Evolutionary conservation across 2,329 filamentous ascomycete species (phyloP).

Genomic region (Chrysoporthe cubensis): DNA sequence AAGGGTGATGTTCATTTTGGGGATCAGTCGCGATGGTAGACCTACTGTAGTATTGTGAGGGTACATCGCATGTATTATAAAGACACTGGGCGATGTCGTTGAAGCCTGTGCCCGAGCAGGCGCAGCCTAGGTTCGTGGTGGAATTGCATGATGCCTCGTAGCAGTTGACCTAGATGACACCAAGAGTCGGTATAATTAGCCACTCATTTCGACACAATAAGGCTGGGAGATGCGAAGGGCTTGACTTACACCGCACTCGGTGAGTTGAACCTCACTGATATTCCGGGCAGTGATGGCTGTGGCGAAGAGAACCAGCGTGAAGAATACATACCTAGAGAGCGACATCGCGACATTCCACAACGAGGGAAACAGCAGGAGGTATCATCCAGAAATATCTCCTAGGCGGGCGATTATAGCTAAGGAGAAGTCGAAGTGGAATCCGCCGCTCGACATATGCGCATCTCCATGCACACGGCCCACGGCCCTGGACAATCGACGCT

Average conservation of each 20-base stretch:
- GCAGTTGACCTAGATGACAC: constrained; percentile 2
- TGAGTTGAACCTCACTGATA: constrained; percentile 13
- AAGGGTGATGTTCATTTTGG: neutral
- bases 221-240: too few species aligned
- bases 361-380: neutral
- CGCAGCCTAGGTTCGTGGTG: constrained; percentile 14
- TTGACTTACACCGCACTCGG: constrained; percentile 12
- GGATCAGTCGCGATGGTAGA: neutral
- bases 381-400: neutral
- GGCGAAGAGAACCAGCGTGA: neutral
- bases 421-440: too few species aligned
- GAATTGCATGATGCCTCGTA: constrained; percentile 18
- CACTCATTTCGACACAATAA: neutral
- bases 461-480: too few species aligned
- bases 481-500: too few species aligned
- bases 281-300: constrained; percentile 5
- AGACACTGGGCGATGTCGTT: constrained; percentile 13
- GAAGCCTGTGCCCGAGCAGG: constrained; percentile 4
- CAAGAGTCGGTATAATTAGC: neutral
- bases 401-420: neutral
- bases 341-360: neutral
- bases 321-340: neutral
- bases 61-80: neutral
- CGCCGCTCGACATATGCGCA: too few species aligned
- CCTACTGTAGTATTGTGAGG: constrained; percentile 17